phyloP scores from a whole-genome alignment of 2,329 filamentous ascomycete genomes.

The Fulvia fulva region DNA sequence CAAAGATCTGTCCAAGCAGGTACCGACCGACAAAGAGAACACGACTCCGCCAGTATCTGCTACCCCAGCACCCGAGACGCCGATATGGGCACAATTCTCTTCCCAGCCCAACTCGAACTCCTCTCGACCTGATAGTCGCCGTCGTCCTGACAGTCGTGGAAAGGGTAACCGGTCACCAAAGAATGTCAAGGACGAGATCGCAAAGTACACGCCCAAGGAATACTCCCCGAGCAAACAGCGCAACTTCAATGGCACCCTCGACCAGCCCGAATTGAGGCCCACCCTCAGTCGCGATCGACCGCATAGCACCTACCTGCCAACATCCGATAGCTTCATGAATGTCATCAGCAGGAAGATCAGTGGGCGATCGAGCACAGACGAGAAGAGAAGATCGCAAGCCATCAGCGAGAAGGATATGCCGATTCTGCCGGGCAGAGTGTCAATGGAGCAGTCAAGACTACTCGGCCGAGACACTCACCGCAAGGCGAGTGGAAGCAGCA shows the following conservation, averaged over 20 bases:
- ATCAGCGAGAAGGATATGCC: conserved; percentile 14
- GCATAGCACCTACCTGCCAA: conserved; percentile 24
- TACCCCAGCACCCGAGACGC: conserved; percentile 52
- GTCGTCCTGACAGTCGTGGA: conserved; percentile 25
- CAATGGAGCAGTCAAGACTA: conserved; percentile 21
- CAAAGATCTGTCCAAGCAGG: conserved; percentile 55
- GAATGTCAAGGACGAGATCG: conserved; percentile 53
- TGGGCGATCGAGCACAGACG: conserved; percentile 25
- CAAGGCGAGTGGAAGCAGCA: conserved; percentile 35
- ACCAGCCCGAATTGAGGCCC: conserved; percentile 46
- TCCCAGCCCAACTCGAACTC: conserved; percentile 28
- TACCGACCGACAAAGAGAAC: conserved; percentile 77
- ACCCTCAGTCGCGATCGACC: conserved; percentile 32
- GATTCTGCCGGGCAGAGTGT: conserved; percentile 15
- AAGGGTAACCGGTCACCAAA: conserved; percentile 38
- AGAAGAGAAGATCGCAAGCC: conserved; percentile 25
- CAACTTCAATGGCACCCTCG: conserved; percentile 46
- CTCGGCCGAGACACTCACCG: conserved; percentile 29
- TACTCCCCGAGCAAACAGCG: conserved; percentile 60
- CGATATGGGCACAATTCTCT: conserved; percentile 77
- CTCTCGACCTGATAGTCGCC: conserved; percentile 30
- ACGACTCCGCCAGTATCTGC: conserved; percentile 55
- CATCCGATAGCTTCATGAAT: conserved; percentile 20
- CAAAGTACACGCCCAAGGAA: conserved; percentile 55
- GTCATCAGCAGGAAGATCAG: conserved; percentile 29